phyloP scores from a whole-genome alignment of 805 yeast species.

The Teunomyces gatunensis region DNA sequence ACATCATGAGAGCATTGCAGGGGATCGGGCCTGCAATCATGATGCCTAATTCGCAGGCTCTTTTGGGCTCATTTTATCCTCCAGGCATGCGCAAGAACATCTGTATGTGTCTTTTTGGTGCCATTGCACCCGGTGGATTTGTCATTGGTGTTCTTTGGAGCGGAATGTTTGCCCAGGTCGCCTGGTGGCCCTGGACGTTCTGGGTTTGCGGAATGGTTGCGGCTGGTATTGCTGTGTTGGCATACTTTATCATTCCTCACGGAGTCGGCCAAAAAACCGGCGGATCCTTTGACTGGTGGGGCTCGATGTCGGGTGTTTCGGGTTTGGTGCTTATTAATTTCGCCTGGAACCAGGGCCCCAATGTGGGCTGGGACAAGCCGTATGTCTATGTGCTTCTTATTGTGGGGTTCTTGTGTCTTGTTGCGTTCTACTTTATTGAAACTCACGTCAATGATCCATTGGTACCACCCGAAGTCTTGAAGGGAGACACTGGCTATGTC shows the following conservation, averaged over 20 bases:
- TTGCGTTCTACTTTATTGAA: conserved; percentile 8
- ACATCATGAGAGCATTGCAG: conserved; percentile 30
- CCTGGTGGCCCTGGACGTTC: conserved; percentile 38
- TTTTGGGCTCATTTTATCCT: conserved; percentile 32
- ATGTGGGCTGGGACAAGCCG: conserved; percentile 17
- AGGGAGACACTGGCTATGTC: conserved; percentile 16
- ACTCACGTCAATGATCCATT: conserved; percentile 12
- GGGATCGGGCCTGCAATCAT: conserved; percentile 35
- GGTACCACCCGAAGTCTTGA: conserved; percentile 11
- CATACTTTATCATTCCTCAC: conserved; percentile 26
- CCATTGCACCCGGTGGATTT: conserved; percentile 36
- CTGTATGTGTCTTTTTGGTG: conserved; percentile 29
- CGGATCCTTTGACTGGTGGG: conserved; percentile 25
- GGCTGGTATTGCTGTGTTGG: conserved; percentile 13
- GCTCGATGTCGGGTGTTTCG: conserved; percentile 15
- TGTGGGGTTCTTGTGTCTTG: conserved; percentile 13
- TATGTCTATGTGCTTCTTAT: conserved; percentile 18
- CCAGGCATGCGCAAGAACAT: conserved; percentile 17
- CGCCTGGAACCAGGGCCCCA: conserved; percentile 21
- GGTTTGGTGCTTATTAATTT: conserved; percentile 18
- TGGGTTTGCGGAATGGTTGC: conserved; percentile 27
- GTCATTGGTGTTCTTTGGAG: conserved; percentile 27
- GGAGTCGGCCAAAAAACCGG: conserved; percentile 18
- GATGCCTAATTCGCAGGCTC: conserved; percentile 34
- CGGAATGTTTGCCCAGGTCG: conserved; percentile 21